These are phyloP conservation scores for Oryza officinalis DNA, from an alignment of 176 grass and related monocot genomes.

Conservation along the genomic window DNA sequence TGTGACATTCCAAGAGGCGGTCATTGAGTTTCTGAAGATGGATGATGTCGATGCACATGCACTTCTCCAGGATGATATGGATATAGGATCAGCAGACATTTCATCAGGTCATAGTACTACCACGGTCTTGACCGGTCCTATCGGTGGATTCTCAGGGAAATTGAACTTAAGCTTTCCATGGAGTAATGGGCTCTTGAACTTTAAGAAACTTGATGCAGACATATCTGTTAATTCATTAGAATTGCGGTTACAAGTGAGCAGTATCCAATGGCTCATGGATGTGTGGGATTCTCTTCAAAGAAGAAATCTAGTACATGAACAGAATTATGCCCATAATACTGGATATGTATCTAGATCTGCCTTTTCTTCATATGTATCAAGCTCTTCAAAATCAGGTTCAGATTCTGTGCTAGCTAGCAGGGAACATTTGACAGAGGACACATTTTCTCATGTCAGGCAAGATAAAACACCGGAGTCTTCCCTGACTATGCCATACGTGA, in stretches of 20 bases:
- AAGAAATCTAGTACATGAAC: conserved; percentile 41
- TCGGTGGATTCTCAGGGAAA: conserved; percentile 80
- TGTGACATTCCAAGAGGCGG: conserved; percentile 73
- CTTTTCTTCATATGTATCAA: conserved; percentile 31
- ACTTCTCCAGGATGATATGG: conserved; percentile 45
- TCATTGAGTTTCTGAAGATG: conserved; percentile 92
- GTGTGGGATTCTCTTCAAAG: conserved; percentile 61
- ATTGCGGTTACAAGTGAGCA: conserved; percentile 77
- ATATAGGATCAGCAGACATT: conserved; percentile 41
- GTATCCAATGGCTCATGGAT: conserved; percentile 65
- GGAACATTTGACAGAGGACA: conserved; percentile 23
- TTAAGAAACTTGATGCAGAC: conserved; percentile 82
- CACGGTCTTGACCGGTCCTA: conserved; percentile 74
- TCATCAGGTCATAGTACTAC: conserved; percentile 54
- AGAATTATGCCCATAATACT: conserved; percentile 32
- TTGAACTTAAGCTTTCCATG: conserved; percentile 95
- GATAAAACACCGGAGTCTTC: conserved; percentile 69
- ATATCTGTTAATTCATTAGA: conserved; percentile 74
- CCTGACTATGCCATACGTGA: conserved; percentile 66
- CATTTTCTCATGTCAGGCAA: conserved; percentile 49
- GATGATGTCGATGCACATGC: conserved; percentile 56
- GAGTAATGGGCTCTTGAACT: conserved; percentile 91
- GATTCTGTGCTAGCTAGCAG: conserved; percentile 34
- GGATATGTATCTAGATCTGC: conserved; percentile 50
- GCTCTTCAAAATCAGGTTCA: conserved; percentile 45